phyloP scores from a whole-genome alignment of 2,329 filamentous ascomycete species.

The Grosmannia huntii region DNA sequence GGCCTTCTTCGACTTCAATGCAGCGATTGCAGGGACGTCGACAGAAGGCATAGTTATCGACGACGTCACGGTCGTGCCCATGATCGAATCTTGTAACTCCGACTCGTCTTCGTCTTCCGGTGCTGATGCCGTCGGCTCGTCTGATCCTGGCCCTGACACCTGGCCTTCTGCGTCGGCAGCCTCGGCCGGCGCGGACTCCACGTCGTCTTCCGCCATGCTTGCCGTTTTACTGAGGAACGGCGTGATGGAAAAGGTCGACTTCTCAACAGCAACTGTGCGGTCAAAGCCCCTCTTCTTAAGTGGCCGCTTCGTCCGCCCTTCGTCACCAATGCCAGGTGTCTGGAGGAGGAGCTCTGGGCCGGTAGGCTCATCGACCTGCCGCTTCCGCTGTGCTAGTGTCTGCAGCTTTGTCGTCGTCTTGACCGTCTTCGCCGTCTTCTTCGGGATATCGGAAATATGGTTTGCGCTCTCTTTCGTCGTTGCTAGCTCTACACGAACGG shows the following conservation, averaged over 20 bases:
- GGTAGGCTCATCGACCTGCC: slow-evolving; percentile 30
- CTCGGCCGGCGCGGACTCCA: slow-evolving; percentile 8
- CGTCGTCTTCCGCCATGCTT: slow-evolving; percentile 32
- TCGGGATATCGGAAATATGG: slow-evolving; percentile 12
- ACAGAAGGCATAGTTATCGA: neutral
- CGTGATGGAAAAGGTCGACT: slow-evolving; percentile 87
- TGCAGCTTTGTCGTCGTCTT: slow-evolving; percentile 14
- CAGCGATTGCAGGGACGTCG: neutral
- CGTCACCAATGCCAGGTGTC: slow-evolving; percentile 24
- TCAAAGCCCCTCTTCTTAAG: slow-evolving; percentile 45
- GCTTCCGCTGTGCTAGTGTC: slow-evolving; percentile 29
- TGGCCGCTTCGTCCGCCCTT: slow-evolving; percentile 20
- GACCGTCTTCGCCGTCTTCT: slow-evolving; percentile 13
- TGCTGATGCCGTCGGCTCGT: neutral
- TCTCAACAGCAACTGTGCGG: slow-evolving; percentile 58
- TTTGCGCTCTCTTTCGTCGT: slow-evolving; percentile 24
- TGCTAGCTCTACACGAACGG: slow-evolving; percentile 32
- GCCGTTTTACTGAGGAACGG: slow-evolving; percentile 68
- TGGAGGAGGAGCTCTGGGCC: slow-evolving; percentile 35
- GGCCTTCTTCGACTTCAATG: slow-evolving; percentile 3
- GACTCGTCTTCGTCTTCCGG: slow-evolving; percentile 8
- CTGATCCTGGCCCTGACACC: neutral
- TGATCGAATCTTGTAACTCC: slow-evolving; percentile 10
- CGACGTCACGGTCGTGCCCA: slow-evolving; percentile 3
- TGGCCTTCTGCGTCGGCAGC: neutral